A percentile compares a stretch with the other conserved stretches of the same genome.
phyloP scores from a whole-genome alignment of 192 early-diverging fungal species.

The Mortierella antarctica region DNA sequence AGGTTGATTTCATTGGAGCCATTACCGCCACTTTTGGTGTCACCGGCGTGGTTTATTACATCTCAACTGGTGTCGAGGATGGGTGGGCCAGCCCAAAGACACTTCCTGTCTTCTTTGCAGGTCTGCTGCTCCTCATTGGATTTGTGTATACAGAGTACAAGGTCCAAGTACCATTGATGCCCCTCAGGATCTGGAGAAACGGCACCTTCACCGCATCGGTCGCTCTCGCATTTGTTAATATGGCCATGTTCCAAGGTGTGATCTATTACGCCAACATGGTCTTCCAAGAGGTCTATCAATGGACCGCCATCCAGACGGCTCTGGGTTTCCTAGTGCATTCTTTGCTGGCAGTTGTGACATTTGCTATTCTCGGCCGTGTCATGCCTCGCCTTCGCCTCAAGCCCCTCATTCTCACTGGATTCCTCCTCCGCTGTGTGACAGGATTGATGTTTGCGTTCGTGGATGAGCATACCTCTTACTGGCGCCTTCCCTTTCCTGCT shows the following conservation, averaged over 20 bases:
- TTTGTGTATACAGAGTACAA: slow-evolving; percentile 52
- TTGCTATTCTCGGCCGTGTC: slow-evolving; percentile 42
- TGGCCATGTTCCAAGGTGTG: slow-evolving; percentile 51
- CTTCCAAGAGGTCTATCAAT: slow-evolving; percentile 57
- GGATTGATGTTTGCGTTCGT: slow-evolving; percentile 32
- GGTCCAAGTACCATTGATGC: slow-evolving; percentile 47
- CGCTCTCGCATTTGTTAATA: slow-evolving; percentile 44
- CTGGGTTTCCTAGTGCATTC: slow-evolving; percentile 54
- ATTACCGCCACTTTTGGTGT: slow-evolving; percentile 19
- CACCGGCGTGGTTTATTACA: slow-evolving; percentile 39
- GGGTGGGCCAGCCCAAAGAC: slow-evolving; percentile 46
- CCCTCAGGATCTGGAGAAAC: slow-evolving; percentile 49
- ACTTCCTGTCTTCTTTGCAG: slow-evolving; percentile 28
- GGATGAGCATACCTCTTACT: slow-evolving; percentile 25
- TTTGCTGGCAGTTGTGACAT: slow-evolving; percentile 41
- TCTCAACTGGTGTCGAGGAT: slow-evolving; percentile 39
- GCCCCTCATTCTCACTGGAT: slow-evolving; percentile 23
- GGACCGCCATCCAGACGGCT: slow-evolving; percentile 52
- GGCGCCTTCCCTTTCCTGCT: slow-evolving; percentile 39
- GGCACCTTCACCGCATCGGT: slow-evolving; percentile 56
- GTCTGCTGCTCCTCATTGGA: slow-evolving; percentile 28
- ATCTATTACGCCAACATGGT: slow-evolving; percentile 56
- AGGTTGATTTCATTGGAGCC: slow-evolving; percentile 33
- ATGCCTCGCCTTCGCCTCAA: slow-evolving; percentile 28
- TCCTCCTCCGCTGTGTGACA: slow-evolving; percentile 14